phyloP scores from a whole-genome alignment of 1,139 yeast genomes.

The Blastobotrys persicus region DNA sequence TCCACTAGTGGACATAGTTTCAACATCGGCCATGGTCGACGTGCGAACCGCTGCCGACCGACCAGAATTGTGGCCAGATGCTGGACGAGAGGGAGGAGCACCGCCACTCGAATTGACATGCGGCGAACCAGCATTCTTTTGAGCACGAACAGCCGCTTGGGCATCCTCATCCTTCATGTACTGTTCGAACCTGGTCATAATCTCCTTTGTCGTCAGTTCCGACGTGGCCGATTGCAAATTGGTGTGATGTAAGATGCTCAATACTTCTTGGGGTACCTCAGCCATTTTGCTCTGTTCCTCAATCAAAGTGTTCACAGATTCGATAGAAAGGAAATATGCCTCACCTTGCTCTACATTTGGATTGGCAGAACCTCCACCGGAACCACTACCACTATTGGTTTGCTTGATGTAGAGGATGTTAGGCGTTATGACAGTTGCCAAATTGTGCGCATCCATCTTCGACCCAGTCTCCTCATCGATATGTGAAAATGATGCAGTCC shows the following conservation, averaged over 20 bases:
- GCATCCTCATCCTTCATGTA: conserved; percentile 20
- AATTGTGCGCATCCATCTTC: conserved; percentile 93
- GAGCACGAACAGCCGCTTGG: conserved; percentile 14
- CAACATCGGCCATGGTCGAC: conserved; percentile 17
- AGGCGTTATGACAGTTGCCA: conserved; percentile 95
- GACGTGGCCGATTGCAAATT: conserved; percentile 25
- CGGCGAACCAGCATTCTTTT: conserved; percentile 8
- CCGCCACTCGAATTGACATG: neutral
- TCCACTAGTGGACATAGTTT: conserved; percentile 19
- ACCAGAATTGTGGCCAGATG: neutral
- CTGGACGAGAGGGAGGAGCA: neutral
- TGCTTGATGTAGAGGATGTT: conserved; percentile 61
- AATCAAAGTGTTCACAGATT: conserved; percentile 81
- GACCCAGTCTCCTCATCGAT: conserved; percentile 61
- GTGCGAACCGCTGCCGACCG: conserved; percentile 15
- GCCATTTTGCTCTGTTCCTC: conserved; percentile 80
- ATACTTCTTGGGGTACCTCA: conserved; percentile 59
- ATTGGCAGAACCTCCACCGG: conserved; percentile 30
- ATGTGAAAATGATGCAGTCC: conserved; percentile 96
- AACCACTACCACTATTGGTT: conserved; percentile 24
- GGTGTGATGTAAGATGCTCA: conserved; percentile 36
- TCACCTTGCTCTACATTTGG: conserved; percentile 58
- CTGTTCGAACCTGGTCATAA: conserved; percentile 31
- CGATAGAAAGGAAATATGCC: conserved; percentile 84
- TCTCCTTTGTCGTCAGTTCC: conserved; percentile 35